phyloP scores from a whole-genome alignment of 345 rosid species.

The Salix viminalis region DNA sequence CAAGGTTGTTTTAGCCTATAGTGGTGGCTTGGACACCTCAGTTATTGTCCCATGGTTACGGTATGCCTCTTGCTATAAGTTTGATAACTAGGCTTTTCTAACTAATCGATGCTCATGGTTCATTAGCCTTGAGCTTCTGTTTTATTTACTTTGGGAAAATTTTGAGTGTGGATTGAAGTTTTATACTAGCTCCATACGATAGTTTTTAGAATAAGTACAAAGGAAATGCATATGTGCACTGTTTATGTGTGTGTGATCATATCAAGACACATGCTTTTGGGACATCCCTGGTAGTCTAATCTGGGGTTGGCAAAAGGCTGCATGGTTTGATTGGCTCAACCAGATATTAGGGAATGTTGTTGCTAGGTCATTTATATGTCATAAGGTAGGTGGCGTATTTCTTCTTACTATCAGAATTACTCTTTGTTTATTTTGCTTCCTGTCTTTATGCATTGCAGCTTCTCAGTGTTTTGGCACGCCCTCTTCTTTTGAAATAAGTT shows the following conservation, averaged over 20 bases:
- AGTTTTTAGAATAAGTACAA: neutral
- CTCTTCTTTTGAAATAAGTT: neutral
- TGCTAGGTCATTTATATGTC: neutral
- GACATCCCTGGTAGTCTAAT: neutral
- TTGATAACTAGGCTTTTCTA: conserved; percentile 7
- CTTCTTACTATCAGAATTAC: neutral
- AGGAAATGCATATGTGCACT: neutral
- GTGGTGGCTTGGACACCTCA: conserved; percentile 96
- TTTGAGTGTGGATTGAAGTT: neutral
- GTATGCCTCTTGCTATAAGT: conserved; percentile 31
- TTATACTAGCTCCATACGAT: neutral
- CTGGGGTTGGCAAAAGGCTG: conserved; percentile 1
- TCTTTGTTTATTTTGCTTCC: neutral
- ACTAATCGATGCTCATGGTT: neutral
- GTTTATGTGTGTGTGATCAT: neutral
- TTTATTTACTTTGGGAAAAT: neutral
- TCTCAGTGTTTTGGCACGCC: neutral
- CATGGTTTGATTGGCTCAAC: neutral
- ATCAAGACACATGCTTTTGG: neutral
- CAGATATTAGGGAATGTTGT: neutral
- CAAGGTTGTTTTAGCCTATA: conserved; percentile 91
- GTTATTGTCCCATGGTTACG: conserved; percentile 97
- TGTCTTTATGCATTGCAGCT: neutral
- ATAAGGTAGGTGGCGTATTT: neutral
- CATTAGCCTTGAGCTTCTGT: neutral